A percentile compares a stretch with the other conserved stretches of the same genome.
phyloP scores from a whole-genome alignment of 2,329 filamentous ascomycete species.

The Chalaropsis ovoidea region DNA sequence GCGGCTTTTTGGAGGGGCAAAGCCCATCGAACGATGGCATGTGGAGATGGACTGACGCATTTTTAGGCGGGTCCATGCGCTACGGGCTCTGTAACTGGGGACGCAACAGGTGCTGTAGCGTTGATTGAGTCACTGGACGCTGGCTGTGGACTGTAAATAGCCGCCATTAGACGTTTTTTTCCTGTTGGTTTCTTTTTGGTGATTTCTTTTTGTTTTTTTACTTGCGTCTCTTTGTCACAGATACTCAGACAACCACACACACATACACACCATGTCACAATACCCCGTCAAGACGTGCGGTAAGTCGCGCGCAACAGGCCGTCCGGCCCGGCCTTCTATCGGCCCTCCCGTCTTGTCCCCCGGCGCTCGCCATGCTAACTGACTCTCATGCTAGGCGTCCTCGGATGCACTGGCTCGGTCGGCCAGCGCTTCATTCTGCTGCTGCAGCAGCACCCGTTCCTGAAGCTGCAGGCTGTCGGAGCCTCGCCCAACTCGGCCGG shows the following conservation, averaged over 20 bases:
- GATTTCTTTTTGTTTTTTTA: background rate
- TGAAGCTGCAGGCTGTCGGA: conserved; percentile 78
- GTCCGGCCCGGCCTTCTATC: conserved; percentile 18
- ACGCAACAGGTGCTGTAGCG: background rate
- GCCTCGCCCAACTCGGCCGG: conserved; percentile 82
- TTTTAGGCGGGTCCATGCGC: conserved; percentile 14
- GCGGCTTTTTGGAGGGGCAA: conserved; percentile 12
- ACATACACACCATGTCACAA: conserved; percentile 30
- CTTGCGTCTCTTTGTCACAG: conserved; percentile 1
- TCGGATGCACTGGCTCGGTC: conserved; percentile 87
- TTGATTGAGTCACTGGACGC: conserved; percentile 1
- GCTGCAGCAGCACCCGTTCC: conserved; percentile 75
- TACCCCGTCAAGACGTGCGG: conserved; percentile 51
- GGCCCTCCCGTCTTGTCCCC: conserved; percentile 24
- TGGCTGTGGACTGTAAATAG: background rate
- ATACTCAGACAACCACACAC: background rate
- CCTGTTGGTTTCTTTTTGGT: background rate
- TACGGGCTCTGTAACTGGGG: background rate
- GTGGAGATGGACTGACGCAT: conserved; percentile 7
- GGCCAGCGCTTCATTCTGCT: conserved; percentile 93
- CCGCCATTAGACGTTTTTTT: background rate
- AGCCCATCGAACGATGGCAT: background rate
- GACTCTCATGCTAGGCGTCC: conserved; percentile 47
- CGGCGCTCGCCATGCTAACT: conserved; percentile 11
- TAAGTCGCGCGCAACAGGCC: conserved; percentile 31